Evolutionary conservation across 2,329 filamentous ascomycete genomes (phyloP), one percentile per base, ranked within the genome.

Genomic region (Claviceps humidiphila): DNA sequence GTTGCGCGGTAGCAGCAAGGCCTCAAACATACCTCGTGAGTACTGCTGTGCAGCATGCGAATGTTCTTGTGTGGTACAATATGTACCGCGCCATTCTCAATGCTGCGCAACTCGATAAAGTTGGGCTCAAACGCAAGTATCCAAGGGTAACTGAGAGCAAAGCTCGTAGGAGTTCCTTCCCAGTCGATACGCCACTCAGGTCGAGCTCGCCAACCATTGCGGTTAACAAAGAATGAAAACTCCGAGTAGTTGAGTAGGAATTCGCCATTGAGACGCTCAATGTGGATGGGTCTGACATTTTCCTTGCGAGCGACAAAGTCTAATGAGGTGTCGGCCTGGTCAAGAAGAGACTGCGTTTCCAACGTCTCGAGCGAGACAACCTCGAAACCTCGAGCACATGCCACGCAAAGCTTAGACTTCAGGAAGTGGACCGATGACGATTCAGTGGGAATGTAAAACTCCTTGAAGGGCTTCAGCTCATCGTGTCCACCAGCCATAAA

Each of bases 351-450:
- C 70, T 98, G 93, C 2, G 91, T 95, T 70, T 98, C 93, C n/a
- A 96, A 85, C 0, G 93, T 97, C 68, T 97, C 89, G 39, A 98
- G 78, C 54, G 87, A 93, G 55, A 98, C 93, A 37, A 98, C 91
- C 69, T 98, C 93, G 68, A 98, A 98, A 45, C 93, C 93, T 66
- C 89, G 82, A 11, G 90, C 87, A 65, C 93, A 97, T 46, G 91
- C 93, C 55, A 98, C 93, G 66, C 93, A 98, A 24, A 98, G 80
- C 65, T 95, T 98, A 56, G 87, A 93, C 64, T 93, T 90, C 60
- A 98, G 78, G 76, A 97, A 98, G 70, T 98, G 93, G 42, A 98
- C 93, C 41, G 90, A 96, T 4, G 89, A 91, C n/a, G 91, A 95
- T 73, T 98, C 93, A 6, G 90, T 93, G 0, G 93, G 93, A 55